phyloP scores from a whole-genome alignment of 192 early-diverging fungal species.

The Spizellomyces punctatus region DNA sequence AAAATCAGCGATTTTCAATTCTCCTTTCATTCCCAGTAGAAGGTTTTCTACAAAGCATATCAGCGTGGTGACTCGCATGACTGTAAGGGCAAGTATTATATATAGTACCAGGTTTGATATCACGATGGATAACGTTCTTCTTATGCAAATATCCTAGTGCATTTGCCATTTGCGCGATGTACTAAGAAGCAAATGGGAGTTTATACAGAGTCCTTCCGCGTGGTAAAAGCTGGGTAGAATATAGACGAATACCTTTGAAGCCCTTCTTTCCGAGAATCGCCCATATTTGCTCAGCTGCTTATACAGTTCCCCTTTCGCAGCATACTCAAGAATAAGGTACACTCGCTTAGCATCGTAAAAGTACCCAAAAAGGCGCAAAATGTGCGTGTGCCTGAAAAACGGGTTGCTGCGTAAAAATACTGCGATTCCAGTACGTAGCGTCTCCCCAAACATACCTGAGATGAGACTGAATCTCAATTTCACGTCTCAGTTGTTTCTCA shows the following conservation, averaged over 20 bases:
- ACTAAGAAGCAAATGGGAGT: constrained; percentile 48
- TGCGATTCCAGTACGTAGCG: not conserved
- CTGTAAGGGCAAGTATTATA: constrained; percentile 1
- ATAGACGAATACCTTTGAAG: constrained; percentile 61
- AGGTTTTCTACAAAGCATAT: constrained; percentile 70
- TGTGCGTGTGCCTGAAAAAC: constrained; percentile 77
- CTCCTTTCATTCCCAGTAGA: constrained; percentile 80
- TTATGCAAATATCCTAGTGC: constrained; percentile 86
- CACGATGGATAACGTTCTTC: constrained; percentile 92
- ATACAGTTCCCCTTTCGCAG: constrained; percentile 92
- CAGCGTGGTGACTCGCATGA: not conserved
- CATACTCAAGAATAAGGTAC: constrained; percentile 94
- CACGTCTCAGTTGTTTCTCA: constrained; percentile 88
- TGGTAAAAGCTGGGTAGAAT: not conserved
- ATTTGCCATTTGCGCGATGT: constrained; percentile 84
- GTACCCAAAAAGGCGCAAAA: constrained; percentile 92
- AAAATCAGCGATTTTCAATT: constrained; percentile 96
- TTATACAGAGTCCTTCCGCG: not conserved
- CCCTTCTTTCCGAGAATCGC: constrained; percentile 72
- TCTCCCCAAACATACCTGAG: constrained; percentile 56
- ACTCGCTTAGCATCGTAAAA: constrained; percentile 94
- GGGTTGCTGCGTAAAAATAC: not conserved
- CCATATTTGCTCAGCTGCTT: constrained; percentile 71
- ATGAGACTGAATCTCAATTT: constrained; percentile 94
- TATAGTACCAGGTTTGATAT: constrained; percentile 83